phyloP scores from a whole-genome alignment of 768 basidiomycete species.

The Cantharellus cinnabarinus region DNA sequence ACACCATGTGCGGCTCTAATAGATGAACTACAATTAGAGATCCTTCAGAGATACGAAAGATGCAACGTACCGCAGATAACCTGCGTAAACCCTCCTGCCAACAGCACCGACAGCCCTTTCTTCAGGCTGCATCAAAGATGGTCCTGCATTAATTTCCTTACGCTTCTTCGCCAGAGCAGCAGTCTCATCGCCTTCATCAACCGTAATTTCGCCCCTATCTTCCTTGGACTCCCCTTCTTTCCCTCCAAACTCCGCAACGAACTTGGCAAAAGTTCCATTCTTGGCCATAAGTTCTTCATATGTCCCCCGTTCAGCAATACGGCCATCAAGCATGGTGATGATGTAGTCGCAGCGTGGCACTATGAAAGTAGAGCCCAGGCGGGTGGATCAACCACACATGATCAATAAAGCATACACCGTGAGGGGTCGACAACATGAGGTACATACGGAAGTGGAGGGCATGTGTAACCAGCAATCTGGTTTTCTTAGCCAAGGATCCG shows the following conservation, averaged over 20 bases:
- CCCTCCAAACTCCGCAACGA: constrained; percentile 38
- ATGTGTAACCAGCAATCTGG: constrained; percentile 27
- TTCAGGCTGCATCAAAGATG: constrained; percentile 28
- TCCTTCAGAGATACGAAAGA: background rate
- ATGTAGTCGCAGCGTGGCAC: constrained; percentile 40
- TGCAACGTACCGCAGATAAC: constrained; percentile 16
- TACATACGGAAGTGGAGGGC: constrained; percentile 29
- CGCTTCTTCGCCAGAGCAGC: background rate
- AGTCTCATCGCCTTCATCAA: background rate
- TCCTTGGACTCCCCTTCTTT: constrained; percentile 16
- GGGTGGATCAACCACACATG: background rate
- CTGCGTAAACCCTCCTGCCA: constrained; percentile 26
- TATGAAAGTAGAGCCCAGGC: constrained; percentile 22
- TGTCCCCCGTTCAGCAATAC: constrained; percentile 41
- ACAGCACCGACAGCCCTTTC: constrained; percentile 38
- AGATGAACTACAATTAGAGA: constrained; percentile 15
- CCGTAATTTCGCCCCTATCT: constrained; percentile 10
- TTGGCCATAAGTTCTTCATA: constrained; percentile 23
- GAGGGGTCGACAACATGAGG: constrained; percentile 21
- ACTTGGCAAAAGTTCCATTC: constrained; percentile 11
- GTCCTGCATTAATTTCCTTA: background rate
- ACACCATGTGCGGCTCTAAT: constrained; percentile 33
- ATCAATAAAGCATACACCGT: background rate
- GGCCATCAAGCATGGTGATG: constrained; percentile 37
- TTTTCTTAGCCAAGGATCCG: constrained; percentile 12